phyloP scores from a whole-genome alignment of 768 basidiomycete species.

The Kwoniella europaea region DNA sequence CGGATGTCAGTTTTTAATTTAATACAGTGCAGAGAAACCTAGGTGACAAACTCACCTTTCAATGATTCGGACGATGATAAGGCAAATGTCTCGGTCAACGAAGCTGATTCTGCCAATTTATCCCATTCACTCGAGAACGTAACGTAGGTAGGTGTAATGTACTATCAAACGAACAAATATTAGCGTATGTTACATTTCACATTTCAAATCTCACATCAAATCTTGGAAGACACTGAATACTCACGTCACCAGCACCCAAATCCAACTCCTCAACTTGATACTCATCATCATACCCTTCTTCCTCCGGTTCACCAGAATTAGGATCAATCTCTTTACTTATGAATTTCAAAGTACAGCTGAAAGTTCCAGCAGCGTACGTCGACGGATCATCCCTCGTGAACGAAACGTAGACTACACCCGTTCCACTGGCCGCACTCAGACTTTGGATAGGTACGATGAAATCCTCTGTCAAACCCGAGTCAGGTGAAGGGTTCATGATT shows the following conservation, averaged over 20 bases:
- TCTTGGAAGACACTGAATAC: conserved; percentile 13
- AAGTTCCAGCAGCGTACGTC: conserved; percentile 79
- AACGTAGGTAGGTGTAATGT: conserved; percentile 91
- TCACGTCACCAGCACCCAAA: conserved; percentile 78
- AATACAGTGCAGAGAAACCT: no score
- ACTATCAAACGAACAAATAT: conserved; percentile 56
- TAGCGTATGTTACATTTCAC: no score
- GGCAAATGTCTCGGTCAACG: conserved; percentile 88
- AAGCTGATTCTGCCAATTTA: conserved; percentile 75
- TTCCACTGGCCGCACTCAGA: conserved; percentile 71
- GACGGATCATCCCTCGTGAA: conserved; percentile 82
- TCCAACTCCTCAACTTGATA: conserved; percentile 97
- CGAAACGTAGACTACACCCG: conserved; percentile 89
- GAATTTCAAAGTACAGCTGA: conserved; percentile 90
- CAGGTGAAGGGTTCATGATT: conserved; percentile 81
- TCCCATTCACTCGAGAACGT: conserved; percentile 97
- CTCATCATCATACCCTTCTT: conserved; percentile 98
- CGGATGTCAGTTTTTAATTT: no score
- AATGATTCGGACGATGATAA: conserved; percentile 89
- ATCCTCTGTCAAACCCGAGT: conserved; percentile 80
- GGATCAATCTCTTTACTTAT: conserved; percentile 97
- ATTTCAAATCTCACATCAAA: no score
- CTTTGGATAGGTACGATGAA: conserved; percentile 86
- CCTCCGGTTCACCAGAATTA: conserved; percentile 90
- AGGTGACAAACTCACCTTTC: conserved; percentile 69